These are phyloP conservation scores for Arthrobotrys megalospora DNA, from an alignment of 2,329 filamentous ascomycete genomes.

Conservation along the genomic window DNA sequence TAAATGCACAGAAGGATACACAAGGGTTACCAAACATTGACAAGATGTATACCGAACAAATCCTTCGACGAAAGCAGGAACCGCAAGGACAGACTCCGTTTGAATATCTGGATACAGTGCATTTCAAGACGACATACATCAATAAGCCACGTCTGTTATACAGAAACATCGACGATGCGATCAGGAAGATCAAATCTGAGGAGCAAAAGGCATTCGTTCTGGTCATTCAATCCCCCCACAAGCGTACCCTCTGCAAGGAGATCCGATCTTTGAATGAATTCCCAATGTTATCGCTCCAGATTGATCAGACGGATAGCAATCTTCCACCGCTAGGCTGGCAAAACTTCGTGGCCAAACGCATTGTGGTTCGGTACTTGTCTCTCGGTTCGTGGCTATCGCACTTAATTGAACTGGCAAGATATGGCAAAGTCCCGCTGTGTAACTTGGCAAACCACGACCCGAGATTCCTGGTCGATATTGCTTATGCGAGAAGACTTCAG, in stretches of 20 bases:
- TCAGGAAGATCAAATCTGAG: constrained; percentile 92
- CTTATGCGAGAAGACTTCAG: constrained; percentile 90
- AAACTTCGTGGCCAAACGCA: constrained; percentile 84
- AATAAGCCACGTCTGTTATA: constrained; percentile 91
- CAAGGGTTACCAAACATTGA: constrained; percentile 91
- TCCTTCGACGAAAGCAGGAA: constrained; percentile 76
- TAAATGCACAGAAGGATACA: constrained; percentile 84
- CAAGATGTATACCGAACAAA: constrained; percentile 85
- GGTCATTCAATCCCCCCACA: constrained; percentile 91
- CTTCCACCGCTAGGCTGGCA: constrained; percentile 96
- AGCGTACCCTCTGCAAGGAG: constrained; percentile 84
- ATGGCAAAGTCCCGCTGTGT: constrained; percentile 93
- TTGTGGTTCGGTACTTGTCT: constrained; percentile 91
- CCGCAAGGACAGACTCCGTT: constrained; percentile 81
- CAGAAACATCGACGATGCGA: constrained; percentile 85
- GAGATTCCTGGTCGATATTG: constrained; percentile 93
- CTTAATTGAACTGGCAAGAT: constrained; percentile 86
- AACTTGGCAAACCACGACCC: constrained; percentile 96
- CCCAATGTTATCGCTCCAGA: constrained; percentile 83
- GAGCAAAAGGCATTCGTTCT: constrained; percentile 84
- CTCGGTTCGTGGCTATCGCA: constrained; percentile 94
- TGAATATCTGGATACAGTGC: constrained; percentile 83
- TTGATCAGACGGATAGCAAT: constrained; percentile 86
- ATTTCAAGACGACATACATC: constrained; percentile 88
- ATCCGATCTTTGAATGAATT: constrained; percentile 87